Conservation (phyloP, 2,329 filamentous ascomycete genomes). For the Apiospora marii region DNA sequence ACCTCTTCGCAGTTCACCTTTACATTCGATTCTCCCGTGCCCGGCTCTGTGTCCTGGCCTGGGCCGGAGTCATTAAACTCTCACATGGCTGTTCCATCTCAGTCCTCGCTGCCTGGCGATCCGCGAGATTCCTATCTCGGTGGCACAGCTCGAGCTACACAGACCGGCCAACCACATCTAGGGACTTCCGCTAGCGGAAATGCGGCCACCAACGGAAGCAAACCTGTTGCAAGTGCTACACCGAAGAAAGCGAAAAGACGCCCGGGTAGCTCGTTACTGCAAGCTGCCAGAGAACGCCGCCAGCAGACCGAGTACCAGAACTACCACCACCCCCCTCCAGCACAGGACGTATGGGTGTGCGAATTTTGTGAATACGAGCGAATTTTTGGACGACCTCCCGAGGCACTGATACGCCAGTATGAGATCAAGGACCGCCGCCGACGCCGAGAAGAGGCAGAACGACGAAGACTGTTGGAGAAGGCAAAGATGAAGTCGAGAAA, state of each 20-base stretch:
- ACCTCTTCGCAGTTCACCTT: conserved; percentile 90
- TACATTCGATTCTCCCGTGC: conserved; percentile 89
- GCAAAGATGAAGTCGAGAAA: conserved; percentile 94
- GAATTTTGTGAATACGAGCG: conserved; percentile 98
- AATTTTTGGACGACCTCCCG: conserved; percentile 89
- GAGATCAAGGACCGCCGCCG: conserved; percentile 92
- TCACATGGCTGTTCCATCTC: conserved; percentile 40
- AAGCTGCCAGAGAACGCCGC: conserved; percentile 80
- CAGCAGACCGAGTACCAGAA: conserved; percentile 81
- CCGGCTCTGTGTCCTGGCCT: conserved; percentile 80
- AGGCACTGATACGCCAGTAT: conserved; percentile 86
- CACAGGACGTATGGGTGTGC: conserved; percentile 89
- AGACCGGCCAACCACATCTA: conserved; percentile 30
- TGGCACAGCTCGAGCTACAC: conserved; percentile 28
- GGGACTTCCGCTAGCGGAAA: conserved; percentile 27
- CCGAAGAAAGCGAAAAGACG: conserved; percentile 68
- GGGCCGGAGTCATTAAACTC: conserved; percentile 52
- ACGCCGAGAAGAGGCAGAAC: conserved; percentile 85
- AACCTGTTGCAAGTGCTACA: conserved; percentile 36
- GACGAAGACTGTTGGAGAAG: conserved; percentile 85
- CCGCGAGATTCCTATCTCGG: conserved; percentile 32
- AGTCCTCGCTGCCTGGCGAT: conserved; percentile 29
- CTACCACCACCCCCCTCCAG: conserved; percentile 72
- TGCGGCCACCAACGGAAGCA: conserved; percentile 42
- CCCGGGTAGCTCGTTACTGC: conserved; percentile 74